Evolutionary conservation across 495 filamentous ascomycete genomes (phyloP), one percentile per base, ranked within the genome.

Genomic region (Cercophora newfieldiana): DNA sequence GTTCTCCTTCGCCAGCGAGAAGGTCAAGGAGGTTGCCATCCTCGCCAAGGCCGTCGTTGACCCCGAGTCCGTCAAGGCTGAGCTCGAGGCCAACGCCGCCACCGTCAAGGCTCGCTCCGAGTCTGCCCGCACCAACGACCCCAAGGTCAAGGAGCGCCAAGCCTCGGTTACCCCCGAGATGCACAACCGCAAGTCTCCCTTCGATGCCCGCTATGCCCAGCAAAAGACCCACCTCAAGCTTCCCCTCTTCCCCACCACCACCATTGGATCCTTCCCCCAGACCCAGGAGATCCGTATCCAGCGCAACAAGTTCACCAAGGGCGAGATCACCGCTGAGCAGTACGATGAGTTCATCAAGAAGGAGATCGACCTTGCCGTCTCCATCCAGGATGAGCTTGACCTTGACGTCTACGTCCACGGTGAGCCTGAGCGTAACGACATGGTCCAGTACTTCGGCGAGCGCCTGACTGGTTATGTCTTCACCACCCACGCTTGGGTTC

Each of bases 401-500:
- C 89, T 99, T 22, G 95, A 79, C 74, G 96, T 99, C 74, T 90
- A 91, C 75, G 95, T 99, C 66, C 95, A 99, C 83, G 95, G 95
- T 75, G 95, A 99, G 85, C 94, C 95, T 58, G 95, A 99, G 86
- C 92, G 95, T 80, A 98, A 98, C 82, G 95, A 99, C 88, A 99
- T 99, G 95, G 95, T 99, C 48, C 95, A 99, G 81, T 99, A 97
- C 88, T 99, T 99, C 75, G 95, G 95, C 79, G 95, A 99, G 87
- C 89, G 93, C 69, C 86, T 99, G 53, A 88, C 92, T 68, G 95
- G 95, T 76, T 99, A 98, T 80, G 93, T 93, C 74, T 99, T 99
- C 88, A 99, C 95, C 76, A 98, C 93, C 77, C 91, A 97, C 82
- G 95, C 90, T 71, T 99, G 95, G 95, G 95, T 99, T 51, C 95